Evolutionary conservation across 2,329 filamentous ascomycete species (phyloP).

Genomic region (Shiraia sp.): DNA sequence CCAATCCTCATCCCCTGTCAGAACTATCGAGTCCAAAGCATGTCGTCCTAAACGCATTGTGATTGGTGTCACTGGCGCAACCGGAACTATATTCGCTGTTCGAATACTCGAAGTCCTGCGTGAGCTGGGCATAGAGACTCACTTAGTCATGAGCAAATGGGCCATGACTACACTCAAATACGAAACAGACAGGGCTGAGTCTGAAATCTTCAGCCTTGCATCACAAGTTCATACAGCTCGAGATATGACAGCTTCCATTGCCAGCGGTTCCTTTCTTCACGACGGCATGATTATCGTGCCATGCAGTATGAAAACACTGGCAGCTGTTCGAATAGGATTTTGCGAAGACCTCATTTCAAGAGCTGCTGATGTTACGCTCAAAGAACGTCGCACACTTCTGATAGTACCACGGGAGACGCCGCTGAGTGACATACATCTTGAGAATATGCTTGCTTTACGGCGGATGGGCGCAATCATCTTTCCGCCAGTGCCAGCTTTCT

Average conservation of each 20-base stretch:
- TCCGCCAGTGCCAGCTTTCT: conserved; percentile 19
- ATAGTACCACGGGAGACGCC: conserved; percentile 45
- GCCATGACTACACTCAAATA: conserved; percentile 47
- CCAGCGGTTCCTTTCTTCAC: conserved; percentile 51
- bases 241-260: conserved; percentile 50
- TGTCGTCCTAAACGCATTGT: conserved; percentile 40
- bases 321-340: conserved; percentile 47
- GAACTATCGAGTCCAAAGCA: not conserved
- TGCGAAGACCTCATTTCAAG: conserved; percentile 53
- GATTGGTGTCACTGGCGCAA: conserved; percentile 56
- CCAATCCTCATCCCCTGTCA: not conserved
- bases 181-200: conserved; percentile 6
- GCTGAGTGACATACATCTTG: conserved; percentile 50
- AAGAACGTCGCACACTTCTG: conserved; percentile 51
- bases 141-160: conserved; percentile 53
- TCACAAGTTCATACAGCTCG: conserved; percentile 41
- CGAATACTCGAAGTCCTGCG: conserved; percentile 48
- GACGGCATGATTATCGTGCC: conserved; percentile 55
- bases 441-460: conserved; percentile 35
- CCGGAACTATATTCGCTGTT: conserved; percentile 51
- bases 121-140: conserved; percentile 42
- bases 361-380: conserved; percentile 53
- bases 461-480: conserved; percentile 10
- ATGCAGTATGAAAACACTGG: conserved; percentile 56
- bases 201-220: conserved; percentile 6